Base-by-base conservation (phyloP, 139 green algal genomes). In the Micromonas commoda region DNA sequence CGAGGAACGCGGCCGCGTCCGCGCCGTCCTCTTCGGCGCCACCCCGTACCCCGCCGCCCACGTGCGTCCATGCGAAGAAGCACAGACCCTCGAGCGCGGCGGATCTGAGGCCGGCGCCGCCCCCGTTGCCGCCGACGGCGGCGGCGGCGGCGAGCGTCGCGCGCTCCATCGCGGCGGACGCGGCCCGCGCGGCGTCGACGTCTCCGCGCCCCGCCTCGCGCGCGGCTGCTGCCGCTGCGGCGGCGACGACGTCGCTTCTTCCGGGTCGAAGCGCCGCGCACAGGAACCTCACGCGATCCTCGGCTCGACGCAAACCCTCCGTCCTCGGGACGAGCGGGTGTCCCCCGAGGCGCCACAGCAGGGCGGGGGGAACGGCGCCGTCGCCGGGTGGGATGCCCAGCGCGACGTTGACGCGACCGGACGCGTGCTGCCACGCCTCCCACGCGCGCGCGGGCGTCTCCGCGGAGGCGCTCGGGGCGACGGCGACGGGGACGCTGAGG, bases 311-410 rank as follows among this genome's bases (percentile, higher is more conserved):
- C 28, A 75, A 24, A 26, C 20, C 1, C 24, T 61, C 35, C 52
- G 23, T 75, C 20, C 53, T 26, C 2, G 91, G 90, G n/a, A 94
- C 78, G 35, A 82, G 68, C 21, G 93, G 91, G 51, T 89, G 85
- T 19, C 93, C 93, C 13, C 79, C 90, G 1, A 82, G 64, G n/a
- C 81, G 76, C 93, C 93, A 97, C 23, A 94, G 81, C 74, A 93
- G 80, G 2, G 89, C 88, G 81, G 91, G 91, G 67, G 81, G 67
- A 32, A 85, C 64, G 0, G 64, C 29, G 3, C 37, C 64, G 0
- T 69, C 29, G 3, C 37, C 68, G 6, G 80, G 67, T 6, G 32
- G 73, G 24, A 91, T 70, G 20, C 83, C 87, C 5, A 88, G 52
- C 31, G 54, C 57, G n/a, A 24, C 31, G 38, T 68, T 34, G 3